Base-by-base conservation (phyloP, 768 basidiomycete species). In the Tylopilus rubrobrunneus region DNA sequence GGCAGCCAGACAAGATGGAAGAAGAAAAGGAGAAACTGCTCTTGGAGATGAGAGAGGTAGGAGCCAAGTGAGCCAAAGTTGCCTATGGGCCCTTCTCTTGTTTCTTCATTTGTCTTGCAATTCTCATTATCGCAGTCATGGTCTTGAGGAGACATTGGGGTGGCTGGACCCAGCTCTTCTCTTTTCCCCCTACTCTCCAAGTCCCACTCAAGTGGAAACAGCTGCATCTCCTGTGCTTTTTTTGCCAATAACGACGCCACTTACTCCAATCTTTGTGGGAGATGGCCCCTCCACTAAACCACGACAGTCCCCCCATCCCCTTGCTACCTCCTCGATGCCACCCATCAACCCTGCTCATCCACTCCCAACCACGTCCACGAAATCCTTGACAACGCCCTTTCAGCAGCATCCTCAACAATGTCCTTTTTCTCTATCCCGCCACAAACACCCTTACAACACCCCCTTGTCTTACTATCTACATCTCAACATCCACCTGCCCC, bases 171-270 rank as follows among this genome's bases (percentile, higher is more conserved):
- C n/a, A n/a, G n/a, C n/a, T n/a, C n/a, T n/a, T n/a, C n/a, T n/a
- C n/a, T n/a, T n/a, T n/a, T n/a, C n/a, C n/a, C n/a, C n/a, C n/a
- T n/a, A n/a, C n/a, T n/a, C n/a, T n/a, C n/a, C n/a, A n/a, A n/a
- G 62, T 76, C 51, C 76, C 74, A 7, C 69, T 73, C 50, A 79
- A 79, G 62, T 71, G 78, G 25, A 74, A 73, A 51, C 72, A 70
- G 40, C 51, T n/a, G 65, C 61, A 47, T 60, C 62, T 34, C 62
- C 66, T 31, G 50, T 63, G 37, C 53, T 66, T 44, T 42, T 56
- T 45, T 31, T 56, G 17, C 10, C 53, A 23, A 25, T 55, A 17
- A 4, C 53, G 43, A 45, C 61, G 27, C 49, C 64, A 41, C 49
- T 54, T 33, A 19, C 53, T 23, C 45, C 55, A 11, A 49, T 23